phyloP scores from a whole-genome alignment of 345 rosid species.

The Pugionium dolabratum region DNA sequence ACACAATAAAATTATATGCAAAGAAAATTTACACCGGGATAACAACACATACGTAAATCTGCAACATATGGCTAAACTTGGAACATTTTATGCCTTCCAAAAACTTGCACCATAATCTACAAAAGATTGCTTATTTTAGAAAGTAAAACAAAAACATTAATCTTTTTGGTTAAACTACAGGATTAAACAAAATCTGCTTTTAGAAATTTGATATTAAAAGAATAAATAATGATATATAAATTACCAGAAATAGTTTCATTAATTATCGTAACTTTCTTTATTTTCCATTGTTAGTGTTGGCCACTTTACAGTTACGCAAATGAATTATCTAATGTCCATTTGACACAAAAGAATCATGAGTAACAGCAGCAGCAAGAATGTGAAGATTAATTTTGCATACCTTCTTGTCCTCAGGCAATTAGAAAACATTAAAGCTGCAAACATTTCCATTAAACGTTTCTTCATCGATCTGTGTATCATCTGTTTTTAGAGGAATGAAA shows the following conservation, averaged over 20 bases:
- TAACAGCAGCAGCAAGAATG: slow-evolving; percentile 11
- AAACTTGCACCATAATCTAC: not conserved
- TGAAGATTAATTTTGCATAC: slow-evolving; percentile 2
- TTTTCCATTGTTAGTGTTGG: slow-evolving; percentile 13
- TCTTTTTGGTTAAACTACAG: not conserved
- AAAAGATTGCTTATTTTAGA: not conserved
- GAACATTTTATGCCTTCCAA: not conserved
- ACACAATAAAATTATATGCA: not conserved
- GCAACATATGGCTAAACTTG: not conserved
- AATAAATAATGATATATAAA: not conserved
- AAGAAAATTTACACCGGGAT: too few species aligned
- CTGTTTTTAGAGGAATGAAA: slow-evolving; percentile 15
- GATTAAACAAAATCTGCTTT: not conserved
- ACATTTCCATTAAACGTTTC: not conserved
- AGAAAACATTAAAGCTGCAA: slow-evolving; percentile 5
- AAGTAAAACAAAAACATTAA: not conserved
- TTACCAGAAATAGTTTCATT: not conserved
- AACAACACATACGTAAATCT: not conserved
- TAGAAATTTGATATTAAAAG: not conserved
- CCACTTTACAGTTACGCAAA: slow-evolving; percentile 22
- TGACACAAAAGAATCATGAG: slow-evolving; percentile 15
- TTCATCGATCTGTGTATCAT: not conserved
- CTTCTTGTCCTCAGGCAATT: slow-evolving; percentile 18
- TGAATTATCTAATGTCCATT: slow-evolving; percentile 18
- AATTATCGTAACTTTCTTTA: slow-evolving; percentile 7